Conservation (phyloP, 75 land plant genomes). For the Cryptomeria japonica region DNA sequence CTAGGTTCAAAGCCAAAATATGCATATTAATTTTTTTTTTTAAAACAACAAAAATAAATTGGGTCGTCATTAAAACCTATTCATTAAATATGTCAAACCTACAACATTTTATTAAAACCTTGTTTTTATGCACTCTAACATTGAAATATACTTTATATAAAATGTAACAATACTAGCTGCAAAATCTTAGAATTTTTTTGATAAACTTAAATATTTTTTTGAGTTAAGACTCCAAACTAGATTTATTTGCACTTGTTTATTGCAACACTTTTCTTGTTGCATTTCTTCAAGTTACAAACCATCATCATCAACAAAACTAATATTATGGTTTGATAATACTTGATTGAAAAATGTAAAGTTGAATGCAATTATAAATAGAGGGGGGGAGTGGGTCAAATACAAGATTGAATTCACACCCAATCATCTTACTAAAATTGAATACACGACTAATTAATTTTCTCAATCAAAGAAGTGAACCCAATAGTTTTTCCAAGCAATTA, state of each 20-base stretch:
- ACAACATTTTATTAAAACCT: background rate
- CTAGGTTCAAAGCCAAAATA: background rate
- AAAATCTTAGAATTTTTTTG: background rate
- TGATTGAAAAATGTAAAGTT: background rate
- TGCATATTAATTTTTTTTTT: background rate
- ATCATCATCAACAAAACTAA: background rate
- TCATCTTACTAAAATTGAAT: too few relatives aligned
- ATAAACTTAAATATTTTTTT: too few relatives aligned
- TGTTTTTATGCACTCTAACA: background rate
- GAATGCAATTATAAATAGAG: background rate
- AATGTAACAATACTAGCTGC: background rate
- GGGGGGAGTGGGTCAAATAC: background rate
- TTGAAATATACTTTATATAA: background rate
- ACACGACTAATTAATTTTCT: too few relatives aligned
- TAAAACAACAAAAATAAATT: background rate
- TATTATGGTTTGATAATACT: background rate
- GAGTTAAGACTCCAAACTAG: too few relatives aligned
- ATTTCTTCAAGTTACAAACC: background rate
- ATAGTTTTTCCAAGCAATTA: too few relatives aligned
- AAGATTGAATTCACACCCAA: too few relatives aligned
- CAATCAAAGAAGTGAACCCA: too few relatives aligned
- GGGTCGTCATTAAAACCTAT: background rate
- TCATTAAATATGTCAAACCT: background rate
- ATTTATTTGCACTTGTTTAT: background rate
- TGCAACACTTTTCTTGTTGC: background rate